Conservation (phyloP, 768 basidiomycete species). For the Piloderma croceum region DNA sequence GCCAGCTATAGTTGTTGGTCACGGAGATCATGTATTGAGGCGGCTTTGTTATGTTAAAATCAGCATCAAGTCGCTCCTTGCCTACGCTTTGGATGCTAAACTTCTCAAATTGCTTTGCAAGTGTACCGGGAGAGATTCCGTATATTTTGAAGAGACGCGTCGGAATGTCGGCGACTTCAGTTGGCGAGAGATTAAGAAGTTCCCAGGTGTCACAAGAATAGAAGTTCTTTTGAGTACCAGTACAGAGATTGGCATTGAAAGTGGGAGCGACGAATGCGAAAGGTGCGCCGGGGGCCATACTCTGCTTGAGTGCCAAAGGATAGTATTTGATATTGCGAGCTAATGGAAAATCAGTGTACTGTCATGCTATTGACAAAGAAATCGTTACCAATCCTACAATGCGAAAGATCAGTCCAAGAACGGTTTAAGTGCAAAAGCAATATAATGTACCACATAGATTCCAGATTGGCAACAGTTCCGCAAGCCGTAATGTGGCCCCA, state of each 20-base stretch:
- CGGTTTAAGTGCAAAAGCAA: constrained; percentile 1
- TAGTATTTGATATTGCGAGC: constrained; percentile 46
- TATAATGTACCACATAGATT: constrained; percentile 37
- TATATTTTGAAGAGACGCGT: constrained; percentile 28
- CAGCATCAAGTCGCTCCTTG: constrained; percentile 25
- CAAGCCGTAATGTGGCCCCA: constrained; percentile 44
- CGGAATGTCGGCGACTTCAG: constrained; percentile 31
- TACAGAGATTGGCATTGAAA: constrained; percentile 29
- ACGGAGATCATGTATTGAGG: constrained; percentile 24
- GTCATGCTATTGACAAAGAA: background rate
- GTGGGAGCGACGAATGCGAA: constrained; percentile 26
- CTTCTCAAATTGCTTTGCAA: constrained; percentile 24
- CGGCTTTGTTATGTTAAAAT: constrained; percentile 19
- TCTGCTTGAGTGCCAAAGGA: constrained; percentile 32
- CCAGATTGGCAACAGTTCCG: constrained; percentile 42
- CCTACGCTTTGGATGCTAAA: constrained; percentile 34
- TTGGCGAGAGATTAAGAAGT: constrained; percentile 34
- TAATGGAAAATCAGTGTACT: constrained; percentile 13
- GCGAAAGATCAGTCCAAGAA: constrained; percentile 1
- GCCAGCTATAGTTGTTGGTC: constrained; percentile 32
- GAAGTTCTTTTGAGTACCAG: constrained; percentile 21
- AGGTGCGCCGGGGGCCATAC: constrained; percentile 24
- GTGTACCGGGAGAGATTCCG: constrained; percentile 26
- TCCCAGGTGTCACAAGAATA: constrained; percentile 31
- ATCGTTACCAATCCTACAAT: background rate